phyloP scores from a whole-genome alignment of 768 basidiomycete genomes.

The Clitopilus passeckerianus region DNA sequence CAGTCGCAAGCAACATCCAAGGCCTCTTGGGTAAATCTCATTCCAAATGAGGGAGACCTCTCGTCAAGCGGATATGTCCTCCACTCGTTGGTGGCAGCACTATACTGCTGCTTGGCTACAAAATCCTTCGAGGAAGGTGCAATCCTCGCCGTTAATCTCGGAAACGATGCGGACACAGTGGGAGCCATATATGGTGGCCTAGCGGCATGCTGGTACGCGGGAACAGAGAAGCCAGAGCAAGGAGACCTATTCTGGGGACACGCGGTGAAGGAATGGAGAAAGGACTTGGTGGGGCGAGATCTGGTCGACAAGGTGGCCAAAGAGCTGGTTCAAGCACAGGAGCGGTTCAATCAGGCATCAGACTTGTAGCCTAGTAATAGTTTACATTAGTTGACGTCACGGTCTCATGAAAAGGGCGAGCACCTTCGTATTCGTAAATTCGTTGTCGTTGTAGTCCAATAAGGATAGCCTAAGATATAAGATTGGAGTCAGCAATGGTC shows the following conservation, averaged over 20 bases:
- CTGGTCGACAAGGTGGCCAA: conserved; percentile 31
- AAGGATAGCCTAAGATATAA: too few species aligned
- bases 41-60: conserved; percentile 24
- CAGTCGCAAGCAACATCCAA: conserved; percentile 6
- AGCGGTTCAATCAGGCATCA: background rate
- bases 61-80: conserved; percentile 36
- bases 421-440: too few species aligned
- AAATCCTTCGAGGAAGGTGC: conserved; percentile 39
- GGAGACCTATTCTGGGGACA: conserved; percentile 30
- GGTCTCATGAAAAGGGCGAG: too few species aligned
- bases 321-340: conserved; percentile 21
- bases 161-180: conserved; percentile 39
- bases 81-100: conserved; percentile 33
- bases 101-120: conserved; percentile 42
- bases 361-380: background rate
- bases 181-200: conserved; percentile 42
- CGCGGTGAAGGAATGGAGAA: conserved; percentile 28
- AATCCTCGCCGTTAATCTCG: conserved; percentile 38
- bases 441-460: too few species aligned
- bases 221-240: conserved; percentile 13
- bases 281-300: conserved; percentile 23
- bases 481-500: background rate
- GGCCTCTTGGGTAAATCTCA: conserved; percentile 15
- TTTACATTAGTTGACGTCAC: background rate
- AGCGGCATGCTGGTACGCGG: conserved; percentile 38